Evolutionary conservation across 768 basidiomycete species (phyloP).

Genomic region (Boletus insuetus): DNA sequence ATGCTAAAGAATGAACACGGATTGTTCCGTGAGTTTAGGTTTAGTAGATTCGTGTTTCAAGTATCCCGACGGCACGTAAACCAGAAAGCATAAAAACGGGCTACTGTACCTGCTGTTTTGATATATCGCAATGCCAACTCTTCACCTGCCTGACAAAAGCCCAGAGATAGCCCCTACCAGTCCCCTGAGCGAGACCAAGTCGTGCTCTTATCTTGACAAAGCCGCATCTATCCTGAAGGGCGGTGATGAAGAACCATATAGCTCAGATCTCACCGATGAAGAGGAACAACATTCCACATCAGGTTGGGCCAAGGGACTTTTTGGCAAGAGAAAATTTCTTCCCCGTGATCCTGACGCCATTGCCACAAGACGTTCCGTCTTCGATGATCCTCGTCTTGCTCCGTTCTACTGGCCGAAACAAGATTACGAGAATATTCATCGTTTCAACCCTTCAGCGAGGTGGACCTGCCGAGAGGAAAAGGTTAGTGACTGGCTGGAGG

Average conservation of each 20-base stretch:
- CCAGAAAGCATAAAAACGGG: no score
- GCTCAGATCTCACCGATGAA: slow-evolving; percentile 6
- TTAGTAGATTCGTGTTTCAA: no score
- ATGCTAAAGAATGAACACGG: no score
- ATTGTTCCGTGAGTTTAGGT: no score
- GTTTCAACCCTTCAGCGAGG: slow-evolving; percentile 54
- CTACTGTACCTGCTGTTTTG: no score
- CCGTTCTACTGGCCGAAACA: slow-evolving; percentile 41
- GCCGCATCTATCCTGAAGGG: neutral
- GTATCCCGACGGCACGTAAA: no score
- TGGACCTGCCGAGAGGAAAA: slow-evolving; percentile 61
- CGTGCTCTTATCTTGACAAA: neutral
- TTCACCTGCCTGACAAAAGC: neutral
- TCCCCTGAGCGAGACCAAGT: neutral
- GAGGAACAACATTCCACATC: neutral
- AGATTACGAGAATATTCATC: slow-evolving; percentile 53
- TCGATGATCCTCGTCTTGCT: slow-evolving; percentile 44
- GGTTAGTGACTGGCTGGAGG: slow-evolving; percentile 21
- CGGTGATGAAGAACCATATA: neutral
- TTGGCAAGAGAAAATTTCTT: neutral
- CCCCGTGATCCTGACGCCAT: slow-evolving; percentile 34
- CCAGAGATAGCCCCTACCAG: neutral
- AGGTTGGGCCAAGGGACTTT: neutral
- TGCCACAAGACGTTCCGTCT: slow-evolving; percentile 51
- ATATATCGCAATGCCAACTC: neutral